Base-by-base conservation (phyloP, 108 stramenopile genomes). In the Stephanodiscus triporus region DNA sequence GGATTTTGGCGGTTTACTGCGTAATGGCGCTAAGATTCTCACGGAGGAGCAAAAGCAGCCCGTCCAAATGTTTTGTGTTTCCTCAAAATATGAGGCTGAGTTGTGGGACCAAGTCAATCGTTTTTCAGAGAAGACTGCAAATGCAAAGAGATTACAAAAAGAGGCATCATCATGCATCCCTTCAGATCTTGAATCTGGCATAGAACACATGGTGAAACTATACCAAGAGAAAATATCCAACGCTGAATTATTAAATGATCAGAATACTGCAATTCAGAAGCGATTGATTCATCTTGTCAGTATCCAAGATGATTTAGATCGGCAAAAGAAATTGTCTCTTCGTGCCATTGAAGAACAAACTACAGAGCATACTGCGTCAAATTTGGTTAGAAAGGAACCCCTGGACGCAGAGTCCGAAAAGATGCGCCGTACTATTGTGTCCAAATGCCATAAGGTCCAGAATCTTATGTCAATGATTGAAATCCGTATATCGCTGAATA, bases 401-500 rank as follows among this genome's bases (percentile, higher is more conserved):
- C 73, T 91, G 11, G 91, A 91, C 62, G 67, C 66, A 13, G 87
- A 87, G n/a, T 85, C 91, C 36, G 88, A 88, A 66, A 70, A 26
- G 50, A 84, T 61, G 14, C 84, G 87, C 59, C 83, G 88, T 22
- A 70, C 53, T 19, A 85, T 88, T 64, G 81, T 87, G 2, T 71
- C 79, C 9, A 73, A 83, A 48, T 85, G 86, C 34, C 57, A 67
- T 22, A 37, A 58, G 17, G 58, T 86, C 49, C 66, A 74, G 42
- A 83, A 68, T 22, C 69, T 74, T 9, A 82, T 88, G 22, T 29
- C 36, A 43, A 68, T 62, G 22, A 63, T 72, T 17, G 61, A 77
- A 29, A 68, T 68, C 36, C 68, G 84, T 26, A 42, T 84, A 40
- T 24, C 53, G 22, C 20, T 77, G 66, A 73, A 68, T 57, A 72